Evolutionary conservation across 768 basidiomycete species (phyloP), one percentile per base, ranked within the genome.

Genomic region (Hericium alpestre): DNA sequence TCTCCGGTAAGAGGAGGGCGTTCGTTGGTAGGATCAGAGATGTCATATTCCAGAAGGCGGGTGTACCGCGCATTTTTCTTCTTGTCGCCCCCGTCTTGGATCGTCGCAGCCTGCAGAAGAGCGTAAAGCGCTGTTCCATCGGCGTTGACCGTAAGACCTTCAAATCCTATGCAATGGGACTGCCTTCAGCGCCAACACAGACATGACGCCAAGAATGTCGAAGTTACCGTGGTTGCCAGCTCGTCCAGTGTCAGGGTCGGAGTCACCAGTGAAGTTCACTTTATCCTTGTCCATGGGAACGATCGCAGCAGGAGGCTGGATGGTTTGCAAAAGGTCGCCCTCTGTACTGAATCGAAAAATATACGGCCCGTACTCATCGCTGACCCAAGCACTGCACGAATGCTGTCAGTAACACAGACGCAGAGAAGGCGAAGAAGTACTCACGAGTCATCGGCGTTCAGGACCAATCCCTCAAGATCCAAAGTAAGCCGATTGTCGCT

Each of bases 311-410:
- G 82, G 82, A 0, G 83, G 82, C 63, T 79, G 73, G 46, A 86
- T 83, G 1, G 79, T 77, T 60, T 78, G 73, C 20, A 84, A 65
- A 7, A 86, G 69, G 1, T 73, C 62, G 1, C 83, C 82, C 23
- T 67, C 65, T 0, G 72, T 62, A 0, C 74, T 67, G 66, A 79
- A 79, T 15, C 72, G 74, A 66, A 85, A 83, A 59, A 86, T 80
- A 62, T 82, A 81, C 3, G 82, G 81, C 1, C 83, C 84, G 60
- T 86, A 86, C 69, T 86, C 84, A 64, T 86, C 85, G 62, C 80
- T 80, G 32, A 79, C 72, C 82, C 81, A 85, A 67, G 75, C 82
- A 0, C 81, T 82, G 48, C 37, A 15, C 48, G 37, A 40, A 8
- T 13, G 3, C 25, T 15, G 12, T 16, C 18, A 15, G 41, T 43